Evolutionary conservation across 768 basidiomycete genomes (phyloP), one percentile per base, ranked within the genome.

Genomic region (Peribolospora kevripleyi): DNA sequence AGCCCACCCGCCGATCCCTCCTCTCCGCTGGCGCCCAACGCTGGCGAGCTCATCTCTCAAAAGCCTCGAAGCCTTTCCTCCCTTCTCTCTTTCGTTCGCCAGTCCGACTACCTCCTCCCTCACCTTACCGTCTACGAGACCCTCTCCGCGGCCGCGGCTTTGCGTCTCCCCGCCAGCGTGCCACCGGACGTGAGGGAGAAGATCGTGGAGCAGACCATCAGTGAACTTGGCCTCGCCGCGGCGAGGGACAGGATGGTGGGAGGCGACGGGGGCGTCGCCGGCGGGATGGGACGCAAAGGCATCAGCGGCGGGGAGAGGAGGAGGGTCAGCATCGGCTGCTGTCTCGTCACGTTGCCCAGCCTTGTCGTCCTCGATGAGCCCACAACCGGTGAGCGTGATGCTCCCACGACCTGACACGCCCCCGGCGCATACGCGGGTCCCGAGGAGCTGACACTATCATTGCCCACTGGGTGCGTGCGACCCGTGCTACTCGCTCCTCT

Each of bases 321-420:
- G 38, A 71, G 73, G 4, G 72, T 76, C 5, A 72, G 73, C n/a
- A 75, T 77, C 50, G 79, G 76, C 7, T 76, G 75, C 58, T 71
- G 74, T 1, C 72, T 80, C 62, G 77, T 80, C 43, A 73, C 76
- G 8, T 68, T 71, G 42, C 78, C 78, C 55, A 72, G 73, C 6
- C 71, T 81, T 4, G 66, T 80, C 42, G 69, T 79, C 52, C 69
- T 80, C 5, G 80, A 81, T 57, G 78, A 78, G 60, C 74, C 76
- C 5, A 78, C 77, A 0, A 75, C 73, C 42, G 75, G 75, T 38
- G 66, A 75, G 11, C 75, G 74, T 61, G 73, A 25, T 25, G 25
- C 25, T 25, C 25, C 25, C 25, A 25, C 25, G 25, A 25, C 25
- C 25, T 25, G 25, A 25, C 25, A 25, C 25, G 25, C 25, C 25